Evolutionary conservation across 139 green algal species (phyloP), one percentile per base, ranked within the genome.

Genomic region (Tetradesmus obliquus): DNA sequence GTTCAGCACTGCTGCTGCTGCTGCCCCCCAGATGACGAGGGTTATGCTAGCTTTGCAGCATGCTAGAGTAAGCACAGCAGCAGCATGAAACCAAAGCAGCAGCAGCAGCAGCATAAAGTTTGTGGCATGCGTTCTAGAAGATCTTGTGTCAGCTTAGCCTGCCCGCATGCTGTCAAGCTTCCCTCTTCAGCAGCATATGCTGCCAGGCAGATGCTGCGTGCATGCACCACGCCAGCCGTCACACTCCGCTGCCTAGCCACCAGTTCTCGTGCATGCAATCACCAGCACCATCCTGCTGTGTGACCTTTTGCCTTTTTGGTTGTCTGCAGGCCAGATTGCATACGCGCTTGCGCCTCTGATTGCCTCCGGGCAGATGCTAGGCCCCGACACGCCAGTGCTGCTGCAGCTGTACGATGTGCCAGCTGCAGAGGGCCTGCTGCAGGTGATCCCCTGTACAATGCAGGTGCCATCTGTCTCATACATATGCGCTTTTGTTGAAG

Each of bases 341-440:
- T 87, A 87, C 71, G 82, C 82, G 19, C 82, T 87, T 13, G 82
- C 82, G 7, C 82, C 82, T 13, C 54, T 87, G 82, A 87, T 87
- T 13, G 82, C 82, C 19, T 87, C 82, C 7, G 82, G 82, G 4
- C 82, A 87, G 54, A 87, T 87, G 82, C 53, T 87, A 15, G 82
- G 82, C 19, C 82, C 82, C n/a, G 82, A 87, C 51, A 55, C 58
- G 54, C 82, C 82, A 53, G 82, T 87, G 24, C 54, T 87, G 54
- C 82, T 87, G 82, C 82, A 87, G 82, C 82, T 87, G 82, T 69
- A 87, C 71, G 82, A 87, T 51, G 82, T 87, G 4, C 82, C 82
- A 87, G 82, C 82, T 71, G 82, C 60, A 19, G 10, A 71, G 60
- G 60, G 60, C 8, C 9, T 71, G 8, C 9, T 71, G 60, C 60